These are phyloP conservation scores for Trametes cubensis DNA, from an alignment of 768 basidiomycete species.

Conservation along the genomic window DNA sequence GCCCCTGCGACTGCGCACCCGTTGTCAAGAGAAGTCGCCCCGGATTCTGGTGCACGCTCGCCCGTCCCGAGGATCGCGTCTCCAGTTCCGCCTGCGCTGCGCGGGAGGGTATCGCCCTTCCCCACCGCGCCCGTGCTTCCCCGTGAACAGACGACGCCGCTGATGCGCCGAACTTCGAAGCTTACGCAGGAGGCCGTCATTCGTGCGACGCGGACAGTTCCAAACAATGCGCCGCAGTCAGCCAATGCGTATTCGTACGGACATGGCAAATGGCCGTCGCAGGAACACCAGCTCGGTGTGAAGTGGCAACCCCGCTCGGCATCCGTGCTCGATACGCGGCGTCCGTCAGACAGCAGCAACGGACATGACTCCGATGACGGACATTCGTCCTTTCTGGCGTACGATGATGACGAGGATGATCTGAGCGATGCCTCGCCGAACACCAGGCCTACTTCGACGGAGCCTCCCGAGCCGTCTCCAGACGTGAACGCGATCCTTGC, in stretches of 20 bases:
- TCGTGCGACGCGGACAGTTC: slow-evolving; percentile 1
- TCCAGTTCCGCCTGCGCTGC: slow-evolving; percentile 19
- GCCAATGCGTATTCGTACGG: slow-evolving; percentile 22
- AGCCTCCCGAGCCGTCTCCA: slow-evolving; percentile 18
- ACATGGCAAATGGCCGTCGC: slow-evolving; percentile 17
- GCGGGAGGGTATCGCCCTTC: slow-evolving; percentile 24
- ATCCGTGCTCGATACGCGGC: slow-evolving; percentile 23
- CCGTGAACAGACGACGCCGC: slow-evolving; percentile 26
- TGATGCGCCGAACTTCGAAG: slow-evolving; percentile 28
- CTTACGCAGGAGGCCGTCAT: slow-evolving; percentile 19
- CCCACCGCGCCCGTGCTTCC: slow-evolving; percentile 34
- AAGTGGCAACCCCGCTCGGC: slow-evolving; percentile 31
- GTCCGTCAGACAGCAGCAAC: background rate
- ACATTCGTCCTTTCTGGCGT: slow-evolving; percentile 17
- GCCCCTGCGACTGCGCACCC: slow-evolving; percentile 20
- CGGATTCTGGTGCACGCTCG: background rate
- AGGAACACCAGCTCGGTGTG: slow-evolving; percentile 21
- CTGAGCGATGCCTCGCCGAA: slow-evolving; percentile 16
- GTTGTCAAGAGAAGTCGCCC: slow-evolving; percentile 12
- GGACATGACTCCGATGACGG: slow-evolving; percentile 8
- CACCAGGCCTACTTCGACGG: slow-evolving; percentile 10
- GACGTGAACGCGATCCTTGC: slow-evolving; percentile 19
- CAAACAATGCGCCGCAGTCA: slow-evolving; percentile 15
- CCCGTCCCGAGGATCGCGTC: slow-evolving; percentile 19
- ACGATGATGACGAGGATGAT: slow-evolving; percentile 25